A percentile compares a stretch with the other conserved stretches of the same genome.
Evolutionary conservation across 331 rosid species (phyloP).

Genomic region (Phaseolus coccineus): DNA sequence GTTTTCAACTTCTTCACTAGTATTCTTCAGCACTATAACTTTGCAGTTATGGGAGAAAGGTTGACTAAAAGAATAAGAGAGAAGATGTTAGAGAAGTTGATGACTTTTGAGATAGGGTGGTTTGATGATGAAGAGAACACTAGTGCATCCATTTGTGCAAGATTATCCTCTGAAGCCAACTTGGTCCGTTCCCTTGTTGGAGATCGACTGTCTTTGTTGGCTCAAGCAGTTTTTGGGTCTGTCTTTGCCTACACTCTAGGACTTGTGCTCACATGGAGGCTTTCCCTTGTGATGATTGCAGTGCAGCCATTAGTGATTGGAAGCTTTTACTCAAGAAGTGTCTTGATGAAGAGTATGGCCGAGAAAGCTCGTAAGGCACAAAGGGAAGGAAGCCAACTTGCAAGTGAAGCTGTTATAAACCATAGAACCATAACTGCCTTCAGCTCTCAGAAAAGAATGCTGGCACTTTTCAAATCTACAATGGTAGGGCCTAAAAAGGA

Average conservation of each 20-base stretch:
- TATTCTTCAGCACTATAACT: slow-evolving; percentile 82
- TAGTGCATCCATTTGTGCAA: slow-evolving; percentile 91
- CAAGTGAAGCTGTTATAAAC: slow-evolving; percentile 88
- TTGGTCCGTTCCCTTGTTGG: slow-evolving; percentile 91
- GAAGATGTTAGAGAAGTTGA: slow-evolving; percentile 67
- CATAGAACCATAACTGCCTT: slow-evolving; percentile 91
- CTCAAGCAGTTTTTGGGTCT: slow-evolving; percentile 83
- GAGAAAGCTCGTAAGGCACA: slow-evolving; percentile 79
- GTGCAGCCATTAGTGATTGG: slow-evolving; percentile 94
- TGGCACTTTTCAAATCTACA: slow-evolving; percentile 72
- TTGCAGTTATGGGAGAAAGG: slow-evolving; percentile 90
- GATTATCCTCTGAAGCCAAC: slow-evolving; percentile 82
- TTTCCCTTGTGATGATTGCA: slow-evolving; percentile 88
- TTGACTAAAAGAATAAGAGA: slow-evolving; percentile 81
- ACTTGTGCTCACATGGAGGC: slow-evolving; percentile 80
- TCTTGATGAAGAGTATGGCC: slow-evolving; percentile 80
- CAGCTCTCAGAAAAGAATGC: slow-evolving; percentile 81
- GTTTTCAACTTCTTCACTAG: slow-evolving; percentile 78
- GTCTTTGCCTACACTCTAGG: slow-evolving; percentile 73
- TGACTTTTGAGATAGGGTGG: slow-evolving; percentile 93
- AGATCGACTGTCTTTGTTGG: slow-evolving; percentile 75
- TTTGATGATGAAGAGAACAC: slow-evolving; percentile 87
- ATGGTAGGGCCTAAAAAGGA: slow-evolving; percentile 70
- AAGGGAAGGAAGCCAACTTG: slow-evolving; percentile 89
- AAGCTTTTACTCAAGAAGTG: slow-evolving; percentile 82